Evolutionary conservation across 306 rosid species (phyloP).

Genomic region (Pueraria montana): DNA sequence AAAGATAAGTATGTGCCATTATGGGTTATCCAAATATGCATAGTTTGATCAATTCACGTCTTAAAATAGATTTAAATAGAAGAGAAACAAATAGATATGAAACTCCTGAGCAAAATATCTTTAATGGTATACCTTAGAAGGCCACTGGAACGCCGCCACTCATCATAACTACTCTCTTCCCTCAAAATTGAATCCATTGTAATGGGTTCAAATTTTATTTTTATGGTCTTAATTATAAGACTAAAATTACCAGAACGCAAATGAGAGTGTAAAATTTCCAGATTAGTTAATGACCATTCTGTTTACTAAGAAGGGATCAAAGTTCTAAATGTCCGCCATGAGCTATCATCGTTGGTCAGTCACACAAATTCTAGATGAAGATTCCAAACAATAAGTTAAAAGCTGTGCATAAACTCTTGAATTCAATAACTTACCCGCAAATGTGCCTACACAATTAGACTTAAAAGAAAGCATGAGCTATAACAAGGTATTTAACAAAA

Average conservation of each 20-base stretch:
- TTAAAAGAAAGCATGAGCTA: constrained; percentile 42
- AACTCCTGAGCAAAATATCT: constrained; percentile 1
- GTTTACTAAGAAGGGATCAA: constrained; percentile 18
- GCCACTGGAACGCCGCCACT: constrained; percentile 1
- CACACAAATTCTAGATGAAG: constrained; percentile 41
- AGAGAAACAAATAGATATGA: neutral
- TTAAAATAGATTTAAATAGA: neutral
- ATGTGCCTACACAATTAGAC: constrained; percentile 46
- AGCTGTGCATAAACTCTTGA: constrained; percentile 37
- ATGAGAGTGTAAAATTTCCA: neutral
- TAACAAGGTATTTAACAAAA: constrained; percentile 44
- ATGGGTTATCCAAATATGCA: constrained; percentile 22
- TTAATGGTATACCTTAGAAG: constrained; percentile 4
- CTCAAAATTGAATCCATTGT: neutral
- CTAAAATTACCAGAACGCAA: neutral
- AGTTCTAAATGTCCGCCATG: constrained; percentile 32
- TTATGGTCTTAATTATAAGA: neutral
- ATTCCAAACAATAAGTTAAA: constrained; percentile 33
- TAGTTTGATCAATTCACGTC: neutral
- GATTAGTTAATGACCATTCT: neutral
- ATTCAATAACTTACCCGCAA: constrained; percentile 41
- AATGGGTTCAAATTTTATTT: neutral
- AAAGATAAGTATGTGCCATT: constrained; percentile 8
- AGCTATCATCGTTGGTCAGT: constrained; percentile 28
- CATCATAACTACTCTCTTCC: constrained; percentile 13